A percentile compares a stretch with the other conserved stretches of the same genome.
Conservation (phyloP, 345 rosid genomes). For the Physaria fendleri region DNA sequence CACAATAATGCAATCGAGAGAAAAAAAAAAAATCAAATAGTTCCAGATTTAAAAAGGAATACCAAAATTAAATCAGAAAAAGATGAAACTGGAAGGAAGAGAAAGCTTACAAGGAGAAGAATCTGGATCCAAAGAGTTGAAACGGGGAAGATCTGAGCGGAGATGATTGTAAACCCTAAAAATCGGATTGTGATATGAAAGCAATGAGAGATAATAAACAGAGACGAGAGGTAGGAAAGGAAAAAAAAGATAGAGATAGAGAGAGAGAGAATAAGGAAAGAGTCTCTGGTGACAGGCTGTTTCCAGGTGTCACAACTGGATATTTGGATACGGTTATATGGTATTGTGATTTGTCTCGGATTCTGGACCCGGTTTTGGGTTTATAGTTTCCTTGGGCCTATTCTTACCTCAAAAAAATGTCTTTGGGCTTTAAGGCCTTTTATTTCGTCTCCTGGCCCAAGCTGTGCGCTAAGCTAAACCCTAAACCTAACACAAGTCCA, state of each 20-base stretch:
- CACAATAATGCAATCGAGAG: neutral
- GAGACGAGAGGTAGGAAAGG: constrained; percentile 20
- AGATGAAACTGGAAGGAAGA: constrained; percentile 2
- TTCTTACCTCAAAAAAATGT: no score
- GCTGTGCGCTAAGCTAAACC: no score
- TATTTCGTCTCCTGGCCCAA: no score
- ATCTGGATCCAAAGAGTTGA: constrained; percentile 43
- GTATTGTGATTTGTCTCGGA: no score
- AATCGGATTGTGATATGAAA: constrained; percentile 12
- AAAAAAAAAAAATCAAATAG: neutral
- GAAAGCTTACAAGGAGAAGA: constrained; percentile 51
- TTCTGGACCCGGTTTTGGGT: no score
- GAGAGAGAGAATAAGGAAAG: neutral
- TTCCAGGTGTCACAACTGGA: no score
- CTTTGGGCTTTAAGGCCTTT: no score
- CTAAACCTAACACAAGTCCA: no score
- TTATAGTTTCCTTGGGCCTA: no score
- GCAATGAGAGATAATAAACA: constrained; percentile 9
- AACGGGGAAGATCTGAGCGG: constrained; percentile 25
- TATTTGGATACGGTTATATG: no score
- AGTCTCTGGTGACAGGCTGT: no score
- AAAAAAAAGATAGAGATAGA: constrained; percentile 1
- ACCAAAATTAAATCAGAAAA: no score
- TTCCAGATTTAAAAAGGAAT: neutral
- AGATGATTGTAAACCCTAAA: constrained; percentile 41